Base-by-base conservation (phyloP, 1,284 basidiomycete genomes). In the Chalciporus sp. region DNA sequence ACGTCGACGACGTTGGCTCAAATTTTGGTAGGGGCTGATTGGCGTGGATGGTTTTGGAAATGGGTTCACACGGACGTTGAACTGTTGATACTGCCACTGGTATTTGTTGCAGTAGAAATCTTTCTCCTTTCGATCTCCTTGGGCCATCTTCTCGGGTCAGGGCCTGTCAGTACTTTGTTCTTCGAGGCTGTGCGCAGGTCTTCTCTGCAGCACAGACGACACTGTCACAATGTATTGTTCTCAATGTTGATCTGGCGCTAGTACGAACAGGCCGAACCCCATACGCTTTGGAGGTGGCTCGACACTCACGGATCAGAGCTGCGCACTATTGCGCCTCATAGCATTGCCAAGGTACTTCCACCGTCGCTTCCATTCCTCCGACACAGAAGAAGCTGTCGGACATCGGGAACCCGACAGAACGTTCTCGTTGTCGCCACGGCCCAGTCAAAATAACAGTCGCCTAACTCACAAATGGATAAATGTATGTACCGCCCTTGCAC, bases 31-130 rank as follows among this genome's bases (percentile, higher is more conserved):
- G 35, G 17, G 23, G 27, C 2, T 33, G 29, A n/a, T 28, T 28
- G 20, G 7, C 26, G 10, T 20, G 31, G 19, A 31, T 41, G 7
- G 23, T 33, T 65, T 56, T 45, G 47, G 50, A 26, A 0, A 23
- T 14, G 20, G 29, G 0, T 53, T 64, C 65, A 17, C 63, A 64
- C 61, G 53, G 27, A 33, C 28, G 28, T 26, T 9, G 37, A 29
- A 9, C 16, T 8, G 35, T 17, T n/a, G n/a, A 16, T n/a, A 37
- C 35, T 17, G 35, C 35, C 35, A 12, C n/a, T 37, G 1, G 6
- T 17, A 7, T 35, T 35, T 4, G 16, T 17, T 3, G 35, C n/a
- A 3, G 4, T 37, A n/a, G 35, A n/a, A 37, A 17, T n/a, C 35
- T 37, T 17, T 37, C n/a, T 35, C 33, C 7, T 35, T 16, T 35